phyloP scores from a whole-genome alignment of 139 green algal species.

The Chlamydomonas sp. region DNA sequence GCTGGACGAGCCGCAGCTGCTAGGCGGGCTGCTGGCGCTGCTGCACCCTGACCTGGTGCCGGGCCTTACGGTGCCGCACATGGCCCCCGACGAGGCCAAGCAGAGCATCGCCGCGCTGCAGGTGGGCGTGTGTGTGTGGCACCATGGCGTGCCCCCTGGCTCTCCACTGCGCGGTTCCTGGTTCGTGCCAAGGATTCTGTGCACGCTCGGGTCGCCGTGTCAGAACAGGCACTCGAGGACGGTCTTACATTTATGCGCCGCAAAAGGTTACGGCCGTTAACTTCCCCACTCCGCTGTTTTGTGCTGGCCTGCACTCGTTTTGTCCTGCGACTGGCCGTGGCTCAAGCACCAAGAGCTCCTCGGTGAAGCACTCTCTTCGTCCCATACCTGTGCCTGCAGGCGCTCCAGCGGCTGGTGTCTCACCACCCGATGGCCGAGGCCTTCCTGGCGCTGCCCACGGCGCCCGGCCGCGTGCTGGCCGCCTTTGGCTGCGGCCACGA shows the following conservation, averaged over 20 bases:
- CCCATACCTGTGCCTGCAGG: not conserved
- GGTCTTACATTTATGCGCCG: too few relatives aligned
- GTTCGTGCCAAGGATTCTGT: too few relatives aligned
- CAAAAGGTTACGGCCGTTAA: too few relatives aligned
- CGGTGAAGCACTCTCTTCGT: not conserved
- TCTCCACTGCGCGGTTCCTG: too few relatives aligned
- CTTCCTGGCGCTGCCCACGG: conserved; percentile 51
- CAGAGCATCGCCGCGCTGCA: conserved; percentile 27
- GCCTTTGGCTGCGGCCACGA: conserved; percentile 68
- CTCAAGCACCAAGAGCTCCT: too few relatives aligned
- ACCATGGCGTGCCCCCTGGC: too few relatives aligned
- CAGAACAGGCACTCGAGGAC: too few relatives aligned
- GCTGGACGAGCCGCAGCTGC: conserved; percentile 32
- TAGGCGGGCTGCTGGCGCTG: conserved; percentile 56
- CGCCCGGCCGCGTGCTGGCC: conserved; percentile 56
- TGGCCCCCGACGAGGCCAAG: conserved; percentile 30
- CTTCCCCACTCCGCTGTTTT: too few relatives aligned
- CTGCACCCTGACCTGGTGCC: conserved; percentile 61
- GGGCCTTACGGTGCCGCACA: conserved; percentile 10
- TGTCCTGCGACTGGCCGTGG: too few relatives aligned
- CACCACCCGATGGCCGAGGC: conserved; percentile 45
- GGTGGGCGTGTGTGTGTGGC: not conserved
- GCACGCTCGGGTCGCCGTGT: too few relatives aligned
- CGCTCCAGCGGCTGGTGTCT: conserved; percentile 73
- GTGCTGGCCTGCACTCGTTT: too few relatives aligned